Conservation (phyloP, 768 basidiomycete genomes). For the Lepiota brunneoincarnata region DNA sequence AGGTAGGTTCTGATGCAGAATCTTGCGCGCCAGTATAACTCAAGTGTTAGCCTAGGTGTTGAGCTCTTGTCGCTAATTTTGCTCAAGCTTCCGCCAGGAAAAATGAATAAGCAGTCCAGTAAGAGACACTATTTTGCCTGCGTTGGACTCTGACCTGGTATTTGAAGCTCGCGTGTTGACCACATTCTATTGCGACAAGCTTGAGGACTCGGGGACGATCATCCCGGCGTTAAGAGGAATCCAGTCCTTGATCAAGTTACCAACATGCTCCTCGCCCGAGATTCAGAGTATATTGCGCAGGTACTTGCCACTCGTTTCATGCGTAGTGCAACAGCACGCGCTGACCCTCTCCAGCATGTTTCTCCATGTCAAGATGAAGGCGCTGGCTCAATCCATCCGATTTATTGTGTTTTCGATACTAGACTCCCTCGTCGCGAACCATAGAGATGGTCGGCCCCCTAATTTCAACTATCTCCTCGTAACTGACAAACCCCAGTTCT, state of each 20-base stretch:
- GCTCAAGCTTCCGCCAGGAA: constrained; percentile 51
- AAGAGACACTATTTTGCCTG: constrained; percentile 19
- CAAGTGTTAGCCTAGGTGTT: constrained; percentile 56
- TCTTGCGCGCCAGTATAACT: not conserved
- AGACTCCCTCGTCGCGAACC: constrained; percentile 70
- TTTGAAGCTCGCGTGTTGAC: constrained; percentile 74
- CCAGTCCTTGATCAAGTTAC: constrained; percentile 56
- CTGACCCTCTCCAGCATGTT: constrained; percentile 55
- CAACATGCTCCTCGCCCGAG: constrained; percentile 47
- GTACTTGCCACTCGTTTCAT: not conserved
- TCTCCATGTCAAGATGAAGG: constrained; percentile 75
- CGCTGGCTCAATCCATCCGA: constrained; percentile 78
- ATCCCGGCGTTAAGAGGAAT: constrained; percentile 82
- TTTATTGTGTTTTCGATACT: constrained; percentile 80
- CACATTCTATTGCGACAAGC: constrained; percentile 80
- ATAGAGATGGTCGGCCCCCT: constrained; percentile 55
- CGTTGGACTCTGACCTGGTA: constrained; percentile 6
- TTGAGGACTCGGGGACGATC: constrained; percentile 83
- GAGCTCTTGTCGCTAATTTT: constrained; percentile 78
- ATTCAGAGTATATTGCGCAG: constrained; percentile 10
- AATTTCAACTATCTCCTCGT: not conserved
- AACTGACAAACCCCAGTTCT: constrained; percentile 44
- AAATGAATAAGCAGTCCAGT: constrained; percentile 84
- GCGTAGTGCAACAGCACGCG: too few relatives aligned
- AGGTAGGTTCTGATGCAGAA: constrained; percentile 42